Evolutionary conservation across 2,329 filamentous ascomycete genomes (phyloP).

Genomic region (Epichloe hybrida): DNA sequence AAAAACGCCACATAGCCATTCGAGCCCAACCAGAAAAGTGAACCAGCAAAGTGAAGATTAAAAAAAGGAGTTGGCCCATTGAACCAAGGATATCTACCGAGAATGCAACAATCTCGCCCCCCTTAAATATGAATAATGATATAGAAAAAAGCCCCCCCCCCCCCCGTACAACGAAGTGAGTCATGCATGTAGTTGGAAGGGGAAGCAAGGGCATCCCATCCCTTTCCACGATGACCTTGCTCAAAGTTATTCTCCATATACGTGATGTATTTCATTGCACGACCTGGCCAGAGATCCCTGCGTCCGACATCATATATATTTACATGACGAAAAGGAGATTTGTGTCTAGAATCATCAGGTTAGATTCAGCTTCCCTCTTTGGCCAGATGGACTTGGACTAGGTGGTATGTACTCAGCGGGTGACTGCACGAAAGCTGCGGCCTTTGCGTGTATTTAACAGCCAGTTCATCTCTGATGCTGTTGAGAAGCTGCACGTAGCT

Average conservation of each 20-base stretch:
- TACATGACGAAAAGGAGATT: conserved; percentile 51
- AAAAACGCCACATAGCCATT: neutral
- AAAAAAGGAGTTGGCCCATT: neutral
- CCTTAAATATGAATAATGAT: neutral
- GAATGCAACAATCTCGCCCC: neutral
- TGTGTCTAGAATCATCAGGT: conserved; percentile 29
- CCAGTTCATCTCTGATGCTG: conserved; percentile 85
- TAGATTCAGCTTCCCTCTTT: conserved; percentile 7
- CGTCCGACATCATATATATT: conserved; percentile 8
- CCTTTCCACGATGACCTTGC: neutral
- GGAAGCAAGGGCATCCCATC: neutral
- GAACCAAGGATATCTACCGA: neutral
- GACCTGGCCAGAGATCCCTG: neutral
- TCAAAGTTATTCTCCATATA: neutral
- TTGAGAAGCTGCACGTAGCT: conserved; percentile 95
- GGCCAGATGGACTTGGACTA: conserved; percentile 2
- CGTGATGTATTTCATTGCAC: neutral
- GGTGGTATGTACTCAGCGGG: conserved; percentile 61
- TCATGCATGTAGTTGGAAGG: neutral
- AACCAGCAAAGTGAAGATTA: neutral
- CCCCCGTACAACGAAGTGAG: neutral
- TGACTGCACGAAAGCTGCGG: conserved; percentile 96
- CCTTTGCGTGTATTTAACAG: conserved; percentile 82
- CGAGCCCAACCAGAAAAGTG: neutral
- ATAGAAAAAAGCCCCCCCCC: neutral